Evolutionary conservation across 1,139 yeast genomes (phyloP).

Genomic region (Petasospora fabianii): DNA sequence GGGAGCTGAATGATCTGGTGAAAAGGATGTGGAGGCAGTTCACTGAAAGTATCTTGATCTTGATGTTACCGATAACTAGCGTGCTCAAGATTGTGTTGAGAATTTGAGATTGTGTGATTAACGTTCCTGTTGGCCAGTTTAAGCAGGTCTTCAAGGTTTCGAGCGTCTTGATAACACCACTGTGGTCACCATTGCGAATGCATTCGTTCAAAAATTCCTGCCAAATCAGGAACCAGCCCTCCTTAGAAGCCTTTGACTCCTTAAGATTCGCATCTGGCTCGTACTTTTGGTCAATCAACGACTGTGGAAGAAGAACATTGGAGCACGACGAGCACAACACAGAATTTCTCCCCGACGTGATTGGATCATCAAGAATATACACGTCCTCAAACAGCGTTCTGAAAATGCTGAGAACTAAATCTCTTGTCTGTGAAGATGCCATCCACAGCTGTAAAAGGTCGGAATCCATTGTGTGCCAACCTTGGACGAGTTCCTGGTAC

Average conservation of each 20-base stretch:
- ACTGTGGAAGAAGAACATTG: slow-evolving; percentile 72
- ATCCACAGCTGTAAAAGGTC: slow-evolving; percentile 76
- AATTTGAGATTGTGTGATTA: slow-evolving; percentile 65
- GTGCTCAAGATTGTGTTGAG: slow-evolving; percentile 64
- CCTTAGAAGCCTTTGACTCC: slow-evolving; percentile 57
- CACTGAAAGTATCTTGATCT: slow-evolving; percentile 76
- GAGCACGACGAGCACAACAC: slow-evolving; percentile 79
- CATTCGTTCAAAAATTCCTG: slow-evolving; percentile 57
- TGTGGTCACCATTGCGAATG: slow-evolving; percentile 37
- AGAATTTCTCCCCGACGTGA: slow-evolving; percentile 78
- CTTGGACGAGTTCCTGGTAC: slow-evolving; percentile 50
- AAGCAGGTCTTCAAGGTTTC: slow-evolving; percentile 86
- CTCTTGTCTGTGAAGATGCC: slow-evolving; percentile 58
- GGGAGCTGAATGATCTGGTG: slow-evolving; percentile 69
- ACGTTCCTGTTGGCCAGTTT: slow-evolving; percentile 83
- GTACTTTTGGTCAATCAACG: slow-evolving; percentile 60
- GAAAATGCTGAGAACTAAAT: slow-evolving; percentile 70
- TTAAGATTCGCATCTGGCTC: slow-evolving; percentile 65
- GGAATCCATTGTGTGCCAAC: slow-evolving; percentile 91
- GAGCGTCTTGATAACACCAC: slow-evolving; percentile 60
- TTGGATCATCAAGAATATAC: slow-evolving; percentile 87
- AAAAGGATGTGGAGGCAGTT: slow-evolving; percentile 89
- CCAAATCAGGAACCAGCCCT: slow-evolving; percentile 91
- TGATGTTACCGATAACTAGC: slow-evolving; percentile 57
- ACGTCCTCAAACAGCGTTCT: slow-evolving; percentile 91